Evolutionary conservation across 163 green algal species (phyloP), one percentile per base, ranked within the genome.

Genomic region (Coccomyxa subellipsoidea): DNA sequence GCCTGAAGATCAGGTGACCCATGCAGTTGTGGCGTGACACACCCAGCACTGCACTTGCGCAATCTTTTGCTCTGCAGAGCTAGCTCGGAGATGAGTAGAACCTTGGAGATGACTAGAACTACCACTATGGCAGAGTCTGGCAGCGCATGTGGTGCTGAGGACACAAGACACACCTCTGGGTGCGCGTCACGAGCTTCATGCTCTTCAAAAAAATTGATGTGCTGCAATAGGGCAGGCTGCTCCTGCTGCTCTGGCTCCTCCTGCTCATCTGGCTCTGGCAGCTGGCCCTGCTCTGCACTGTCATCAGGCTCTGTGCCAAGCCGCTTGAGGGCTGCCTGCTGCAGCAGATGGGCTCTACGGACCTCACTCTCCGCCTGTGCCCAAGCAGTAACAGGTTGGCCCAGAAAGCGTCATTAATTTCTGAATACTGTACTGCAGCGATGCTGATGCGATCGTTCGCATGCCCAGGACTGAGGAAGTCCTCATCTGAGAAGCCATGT

Each of bases 171-270:
- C 29, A 38, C 77, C 40, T 81, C 77, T 40, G 77, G 77, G 34
- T 81, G 77, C 29, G 31, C 15, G 12, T 81, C 77, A 15, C 77
- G 77, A 2, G 80, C 36, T 32, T 81, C 77, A 38, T 75, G 53
- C 47, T 81, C 77, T n/a, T 72, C 40, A 47, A 81, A 81, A 40
- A 81, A 81, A 29, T 81, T 81, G 77, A 81, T 81, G 77, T 81
- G 77, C 70, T 77, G 70, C 10, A 77, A 32, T 2, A 77, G 70
- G 2, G 32, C 70, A 7, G 32, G 32, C 66, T 75, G 66, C 66
- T 75, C 66, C n/a, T n/a, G n/a, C 71, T 39, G 71, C 31, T 40
- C 9, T 79, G 23, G 7, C 37, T 23, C 36, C 37, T 38, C 6
- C n/a, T 38, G 73, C 36, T n/a, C 12, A 15, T 38, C 70, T 40